Evolutionary conservation across 2,329 filamentous ascomycete genomes (phyloP).

Genomic region (Pseudogymnoascus sp.): DNA sequence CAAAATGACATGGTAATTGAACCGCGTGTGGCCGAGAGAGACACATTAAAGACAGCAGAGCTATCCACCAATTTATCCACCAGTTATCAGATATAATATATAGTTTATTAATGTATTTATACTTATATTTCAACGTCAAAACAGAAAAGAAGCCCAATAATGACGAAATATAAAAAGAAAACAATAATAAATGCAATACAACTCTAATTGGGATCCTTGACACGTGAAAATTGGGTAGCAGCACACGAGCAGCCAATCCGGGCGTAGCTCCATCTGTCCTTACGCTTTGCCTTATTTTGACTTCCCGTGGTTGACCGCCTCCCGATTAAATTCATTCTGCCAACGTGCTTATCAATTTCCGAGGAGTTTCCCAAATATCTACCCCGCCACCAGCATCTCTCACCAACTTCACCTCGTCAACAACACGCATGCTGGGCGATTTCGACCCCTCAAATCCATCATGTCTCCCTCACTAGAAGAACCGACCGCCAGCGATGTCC

Average conservation of each 20-base stretch:
- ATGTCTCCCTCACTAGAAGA: conserved; percentile 83
- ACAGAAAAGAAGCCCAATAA: not conserved
- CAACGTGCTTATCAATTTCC: conserved; percentile 9
- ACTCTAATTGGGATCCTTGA: not conserved
- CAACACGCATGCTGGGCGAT: not conserved
- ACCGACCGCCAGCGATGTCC: conserved; percentile 41
- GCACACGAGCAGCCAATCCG: not conserved
- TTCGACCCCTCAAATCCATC: conserved; percentile 8
- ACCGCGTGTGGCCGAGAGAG: not conserved
- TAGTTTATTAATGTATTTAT: not conserved
- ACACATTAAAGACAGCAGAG: not conserved
- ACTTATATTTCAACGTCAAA: not conserved
- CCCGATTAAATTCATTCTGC: not conserved
- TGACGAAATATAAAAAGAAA: conserved; percentile 6
- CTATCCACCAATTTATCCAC: not conserved
- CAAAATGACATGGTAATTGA: conserved; percentile 4
- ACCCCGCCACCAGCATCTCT: conserved; percentile 4
- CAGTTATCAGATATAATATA: not conserved
- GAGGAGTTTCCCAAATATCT: not conserved
- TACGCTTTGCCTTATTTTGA: not conserved
- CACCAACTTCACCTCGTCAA: not conserved
- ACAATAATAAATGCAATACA: conserved; percentile 16
- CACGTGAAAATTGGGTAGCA: conserved; percentile 4
- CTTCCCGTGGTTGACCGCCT: not conserved
- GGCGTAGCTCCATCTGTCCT: not conserved